phyloP scores from a whole-genome alignment of 2,329 filamentous ascomycete genomes.

The Cadophora sp. region DNA sequence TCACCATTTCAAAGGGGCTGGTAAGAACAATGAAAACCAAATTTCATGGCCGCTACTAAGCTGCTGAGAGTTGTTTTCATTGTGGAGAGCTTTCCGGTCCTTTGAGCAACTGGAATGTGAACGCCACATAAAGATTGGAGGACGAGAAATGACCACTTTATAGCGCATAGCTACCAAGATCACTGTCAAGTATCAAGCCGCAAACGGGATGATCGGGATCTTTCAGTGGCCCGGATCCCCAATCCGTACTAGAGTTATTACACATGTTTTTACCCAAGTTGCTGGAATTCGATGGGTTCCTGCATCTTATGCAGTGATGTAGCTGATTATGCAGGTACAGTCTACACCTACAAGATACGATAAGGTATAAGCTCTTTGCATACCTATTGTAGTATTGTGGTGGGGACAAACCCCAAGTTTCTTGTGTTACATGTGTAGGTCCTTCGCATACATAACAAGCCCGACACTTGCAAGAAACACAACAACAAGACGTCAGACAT shows the following conservation, averaged over 20 bases:
- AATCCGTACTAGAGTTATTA: not conserved
- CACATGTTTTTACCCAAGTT: not conserved
- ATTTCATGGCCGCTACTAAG: not conserved
- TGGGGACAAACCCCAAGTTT: too few species aligned
- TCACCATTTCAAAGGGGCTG: not conserved
- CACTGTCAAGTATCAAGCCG: not conserved
- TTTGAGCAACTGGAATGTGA: not conserved
- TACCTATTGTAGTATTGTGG: too few species aligned
- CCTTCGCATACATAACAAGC: too few species aligned
- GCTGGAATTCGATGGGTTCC: not conserved
- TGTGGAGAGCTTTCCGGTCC: not conserved
- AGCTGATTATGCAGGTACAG: slow-evolving; percentile 10
- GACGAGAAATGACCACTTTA: not conserved
- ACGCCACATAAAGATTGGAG: slow-evolving; percentile 4
- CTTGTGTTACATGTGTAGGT: too few species aligned
- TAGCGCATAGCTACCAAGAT: not conserved
- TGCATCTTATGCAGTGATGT: slow-evolving; percentile 7
- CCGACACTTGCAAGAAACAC: too few species aligned
- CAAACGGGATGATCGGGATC: slow-evolving; percentile 14
- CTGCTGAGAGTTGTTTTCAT: slow-evolving; percentile 1
- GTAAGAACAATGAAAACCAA: slow-evolving; percentile 5
- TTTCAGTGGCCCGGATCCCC: not conserved
- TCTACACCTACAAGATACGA: not conserved
- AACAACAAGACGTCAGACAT: too few species aligned
- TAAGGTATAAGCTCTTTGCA: too few species aligned